Percentiles rank a stretch among this genome's conserved stretches.
These are phyloP conservation scores for Pythium utonaiense DNA, from an alignment of 352 stramenopile species.

Conservation along the genomic window DNA sequence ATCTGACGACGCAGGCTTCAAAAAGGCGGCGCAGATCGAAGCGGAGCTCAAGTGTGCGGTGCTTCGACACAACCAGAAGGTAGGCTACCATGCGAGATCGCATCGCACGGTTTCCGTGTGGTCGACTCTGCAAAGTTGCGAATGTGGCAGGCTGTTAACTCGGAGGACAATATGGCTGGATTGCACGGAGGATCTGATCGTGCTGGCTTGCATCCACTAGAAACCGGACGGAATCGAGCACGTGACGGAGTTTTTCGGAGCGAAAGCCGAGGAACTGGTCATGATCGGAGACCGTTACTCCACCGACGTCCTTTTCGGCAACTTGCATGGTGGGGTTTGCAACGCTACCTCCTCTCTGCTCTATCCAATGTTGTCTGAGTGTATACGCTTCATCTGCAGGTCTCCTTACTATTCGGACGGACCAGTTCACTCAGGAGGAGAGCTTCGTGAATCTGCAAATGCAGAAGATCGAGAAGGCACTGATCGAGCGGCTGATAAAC, in stretches of 20 bases:
- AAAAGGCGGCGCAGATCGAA: constrained; percentile 81
- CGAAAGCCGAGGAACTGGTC: constrained; percentile 80
- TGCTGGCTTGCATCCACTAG: constrained; percentile 21
- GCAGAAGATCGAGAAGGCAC: constrained; percentile 63
- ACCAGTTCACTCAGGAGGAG: constrained; percentile 76
- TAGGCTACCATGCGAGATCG: constrained; percentile 13
- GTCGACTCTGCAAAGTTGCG: background rate
- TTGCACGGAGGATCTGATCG: background rate
- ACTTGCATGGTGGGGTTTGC: constrained; percentile 76
- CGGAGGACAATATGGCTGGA: too few relatives aligned
- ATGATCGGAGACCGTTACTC: constrained; percentile 97
- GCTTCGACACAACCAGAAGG: constrained; percentile 90
- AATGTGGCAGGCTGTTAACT: background rate
- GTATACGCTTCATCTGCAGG: constrained; percentile 58
- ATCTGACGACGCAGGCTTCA: constrained; percentile 84
- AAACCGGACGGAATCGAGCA: constrained; percentile 91
- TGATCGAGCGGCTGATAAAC: constrained; percentile 44
- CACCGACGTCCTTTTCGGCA: constrained; percentile 97
- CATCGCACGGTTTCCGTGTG: background rate
- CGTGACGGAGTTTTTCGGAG: constrained; percentile 83
- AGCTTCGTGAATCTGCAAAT: constrained; percentile 62
- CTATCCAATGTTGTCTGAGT: too few relatives aligned
- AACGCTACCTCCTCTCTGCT: background rate
- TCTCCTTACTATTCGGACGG: constrained; percentile 94
- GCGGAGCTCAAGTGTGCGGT: constrained; percentile 78